Percentiles rank a stretch among this genome's conserved stretches.
Evolutionary conservation across 768 basidiomycete species (phyloP).

Genomic region (Dacryopinax primogenitus): DNA sequence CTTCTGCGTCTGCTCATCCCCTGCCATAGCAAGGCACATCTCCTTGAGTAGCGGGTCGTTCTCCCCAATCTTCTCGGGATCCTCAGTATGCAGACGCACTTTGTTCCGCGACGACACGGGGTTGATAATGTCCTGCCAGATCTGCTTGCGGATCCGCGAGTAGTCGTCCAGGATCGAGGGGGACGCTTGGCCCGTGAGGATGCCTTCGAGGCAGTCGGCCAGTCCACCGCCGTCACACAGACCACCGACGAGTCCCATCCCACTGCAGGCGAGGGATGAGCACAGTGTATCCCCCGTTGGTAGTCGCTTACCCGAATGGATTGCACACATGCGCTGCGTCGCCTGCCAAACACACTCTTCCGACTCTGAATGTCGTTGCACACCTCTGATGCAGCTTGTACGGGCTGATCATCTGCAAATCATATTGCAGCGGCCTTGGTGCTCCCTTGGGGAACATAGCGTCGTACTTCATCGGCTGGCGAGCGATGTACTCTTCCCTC

Average conservation of each 20-base stretch:
- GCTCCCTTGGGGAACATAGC: neutral
- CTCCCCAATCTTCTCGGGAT: neutral
- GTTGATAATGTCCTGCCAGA: conserved; percentile 3
- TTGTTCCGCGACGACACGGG: conserved; percentile 1
- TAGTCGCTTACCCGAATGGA: neutral
- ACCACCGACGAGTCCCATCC: neutral
- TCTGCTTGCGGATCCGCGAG: conserved; percentile 2
- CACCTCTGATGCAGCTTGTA: conserved; percentile 8
- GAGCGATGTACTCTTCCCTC: conserved; percentile 4
- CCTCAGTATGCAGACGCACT: neutral
- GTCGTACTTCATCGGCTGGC: conserved; percentile 7
- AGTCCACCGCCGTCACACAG: neutral
- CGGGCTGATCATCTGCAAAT: conserved; percentile 7
- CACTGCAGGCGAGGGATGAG: neutral
- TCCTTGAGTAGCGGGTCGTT: neutral
- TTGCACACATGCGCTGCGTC: conserved; percentile 4
- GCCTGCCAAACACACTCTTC: neutral
- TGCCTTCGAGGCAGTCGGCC: neutral
- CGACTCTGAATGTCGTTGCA: neutral
- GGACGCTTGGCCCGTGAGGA: conserved; percentile 1
- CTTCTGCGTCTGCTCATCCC: neutral
- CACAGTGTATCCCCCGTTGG: neutral
- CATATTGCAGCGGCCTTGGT: conserved; percentile 6
- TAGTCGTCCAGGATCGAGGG: conserved; percentile 4
- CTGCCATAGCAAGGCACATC: neutral